Conservation (phyloP, 129 eudicot species). For the Helianthus tuberosus region DNA sequence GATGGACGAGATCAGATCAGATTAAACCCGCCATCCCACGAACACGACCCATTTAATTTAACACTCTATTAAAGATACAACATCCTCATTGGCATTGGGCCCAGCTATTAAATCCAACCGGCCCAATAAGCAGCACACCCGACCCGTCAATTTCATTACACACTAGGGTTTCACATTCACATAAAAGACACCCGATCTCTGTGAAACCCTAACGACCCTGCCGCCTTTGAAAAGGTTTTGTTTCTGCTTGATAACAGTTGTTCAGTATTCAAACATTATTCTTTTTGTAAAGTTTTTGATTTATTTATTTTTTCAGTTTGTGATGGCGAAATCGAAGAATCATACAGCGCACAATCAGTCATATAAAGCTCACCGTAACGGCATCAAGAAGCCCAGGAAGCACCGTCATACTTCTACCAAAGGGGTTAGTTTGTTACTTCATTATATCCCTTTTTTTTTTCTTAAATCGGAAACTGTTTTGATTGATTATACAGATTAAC, state of each 20-base stretch:
- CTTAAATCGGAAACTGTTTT: too few species aligned
- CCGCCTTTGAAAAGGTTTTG: not conserved
- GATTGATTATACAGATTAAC: too few species aligned
- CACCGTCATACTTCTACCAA: conserved; percentile 4
- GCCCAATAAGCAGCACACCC: not conserved
- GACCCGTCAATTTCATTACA: not conserved
- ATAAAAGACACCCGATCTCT: not conserved
- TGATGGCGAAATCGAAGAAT: conserved; percentile 5
- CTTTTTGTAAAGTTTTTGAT: not conserved
- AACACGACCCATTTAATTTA: too few species aligned
- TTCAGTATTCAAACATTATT: not conserved
- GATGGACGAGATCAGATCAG: too few species aligned
- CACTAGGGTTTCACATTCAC: not conserved
- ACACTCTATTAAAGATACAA: too few species aligned
- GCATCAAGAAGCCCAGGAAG: conserved; percentile 2
- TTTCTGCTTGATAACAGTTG: not conserved
- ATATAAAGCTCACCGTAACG: not conserved
- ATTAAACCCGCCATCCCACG: too few species aligned
- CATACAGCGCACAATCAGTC: conserved; percentile 4
- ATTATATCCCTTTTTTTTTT: not conserved
- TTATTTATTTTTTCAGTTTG: not conserved
- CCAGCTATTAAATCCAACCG: not conserved
- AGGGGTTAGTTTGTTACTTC: not conserved
- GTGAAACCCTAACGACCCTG: not conserved
- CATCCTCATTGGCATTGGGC: not conserved